These are phyloP conservation scores for Holtermanniella nyarrowii DNA, from an alignment of 768 basidiomycete species.

Conservation along the genomic window DNA sequence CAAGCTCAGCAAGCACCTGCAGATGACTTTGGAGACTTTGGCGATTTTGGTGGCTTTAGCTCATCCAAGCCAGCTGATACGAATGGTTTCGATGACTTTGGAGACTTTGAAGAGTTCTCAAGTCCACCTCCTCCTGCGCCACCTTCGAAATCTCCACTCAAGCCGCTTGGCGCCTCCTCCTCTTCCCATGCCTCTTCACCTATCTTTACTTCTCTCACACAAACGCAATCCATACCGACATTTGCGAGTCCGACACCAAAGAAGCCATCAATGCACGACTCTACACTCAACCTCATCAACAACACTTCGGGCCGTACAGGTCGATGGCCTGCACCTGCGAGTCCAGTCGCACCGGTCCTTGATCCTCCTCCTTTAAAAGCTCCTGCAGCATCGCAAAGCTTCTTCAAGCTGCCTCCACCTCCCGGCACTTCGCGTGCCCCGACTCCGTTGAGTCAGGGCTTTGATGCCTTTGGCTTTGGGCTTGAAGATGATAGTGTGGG, in stretches of 20 bases:
- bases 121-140: constrained; percentile 26
- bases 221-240: background rate
- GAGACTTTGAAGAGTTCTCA: constrained; percentile 35
- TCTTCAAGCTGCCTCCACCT: background rate
- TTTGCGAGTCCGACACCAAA: background rate
- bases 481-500: background rate
- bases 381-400: background rate
- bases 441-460: background rate
- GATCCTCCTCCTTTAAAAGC: constrained; percentile 22
- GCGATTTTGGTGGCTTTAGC: constrained; percentile 28
- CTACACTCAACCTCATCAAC: background rate
- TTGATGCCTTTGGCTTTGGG: background rate
- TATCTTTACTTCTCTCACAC: background rate
- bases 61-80: constrained; percentile 17
- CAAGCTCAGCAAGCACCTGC: background rate
- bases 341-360: constrained; percentile 21
- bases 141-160: background rate
- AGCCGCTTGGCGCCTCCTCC: background rate
- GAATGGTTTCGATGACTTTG: constrained; percentile 39
- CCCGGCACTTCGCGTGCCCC: background rate
- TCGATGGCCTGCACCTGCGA: constrained; percentile 32
- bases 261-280: background rate
- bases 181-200: background rate
- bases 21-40: constrained; percentile 35
- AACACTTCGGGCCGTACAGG: background rate